These are phyloP conservation scores for Plasmodium coatneyi DNA, from an alignment of 169 alveolate species.

Conservation along the genomic window DNA sequence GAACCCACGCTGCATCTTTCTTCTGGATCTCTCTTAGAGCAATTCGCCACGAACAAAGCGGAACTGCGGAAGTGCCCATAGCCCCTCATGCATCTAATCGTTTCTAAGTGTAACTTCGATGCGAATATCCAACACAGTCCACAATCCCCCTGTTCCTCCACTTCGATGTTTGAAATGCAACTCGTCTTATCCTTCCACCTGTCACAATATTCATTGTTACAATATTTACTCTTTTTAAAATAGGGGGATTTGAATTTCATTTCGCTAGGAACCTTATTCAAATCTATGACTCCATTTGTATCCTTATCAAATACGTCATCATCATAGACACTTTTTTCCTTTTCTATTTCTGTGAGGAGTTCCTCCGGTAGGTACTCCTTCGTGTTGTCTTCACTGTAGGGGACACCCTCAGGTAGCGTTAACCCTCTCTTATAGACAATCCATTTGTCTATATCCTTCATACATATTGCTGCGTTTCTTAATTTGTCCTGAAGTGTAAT, in stretches of 20 bases:
- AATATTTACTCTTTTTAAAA: conserved; percentile 20
- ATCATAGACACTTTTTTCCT: not conserved
- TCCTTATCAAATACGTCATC: conserved; percentile 23
- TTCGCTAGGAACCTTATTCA: not conserved
- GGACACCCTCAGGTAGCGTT: not conserved
- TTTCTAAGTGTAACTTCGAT: conserved; percentile 70
- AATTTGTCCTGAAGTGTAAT: conserved; percentile 1
- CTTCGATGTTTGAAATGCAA: conserved; percentile 55
- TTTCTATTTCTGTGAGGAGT: not conserved
- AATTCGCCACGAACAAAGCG: conserved; percentile 56
- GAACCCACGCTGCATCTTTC: conserved; percentile 37
- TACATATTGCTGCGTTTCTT: conserved; percentile 59
- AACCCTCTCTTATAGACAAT: conserved; percentile 41
- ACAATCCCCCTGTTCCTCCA: conserved; percentile 72
- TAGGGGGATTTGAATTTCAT: conserved; percentile 37
- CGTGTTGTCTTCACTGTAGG: not conserved
- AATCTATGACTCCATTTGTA: conserved; percentile 1
- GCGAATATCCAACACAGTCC: conserved; percentile 67
- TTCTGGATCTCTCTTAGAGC: not conserved
- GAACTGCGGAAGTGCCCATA: conserved; percentile 66
- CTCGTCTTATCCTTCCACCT: conserved; percentile 67
- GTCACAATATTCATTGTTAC: conserved; percentile 33
- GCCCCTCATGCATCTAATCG: conserved; percentile 75
- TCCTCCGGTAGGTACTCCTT: not conserved
- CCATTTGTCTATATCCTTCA: conserved; percentile 56